Conservation (phyloP, 2,329 filamentous ascomycete species). For the Calonectria fujianensis region DNA sequence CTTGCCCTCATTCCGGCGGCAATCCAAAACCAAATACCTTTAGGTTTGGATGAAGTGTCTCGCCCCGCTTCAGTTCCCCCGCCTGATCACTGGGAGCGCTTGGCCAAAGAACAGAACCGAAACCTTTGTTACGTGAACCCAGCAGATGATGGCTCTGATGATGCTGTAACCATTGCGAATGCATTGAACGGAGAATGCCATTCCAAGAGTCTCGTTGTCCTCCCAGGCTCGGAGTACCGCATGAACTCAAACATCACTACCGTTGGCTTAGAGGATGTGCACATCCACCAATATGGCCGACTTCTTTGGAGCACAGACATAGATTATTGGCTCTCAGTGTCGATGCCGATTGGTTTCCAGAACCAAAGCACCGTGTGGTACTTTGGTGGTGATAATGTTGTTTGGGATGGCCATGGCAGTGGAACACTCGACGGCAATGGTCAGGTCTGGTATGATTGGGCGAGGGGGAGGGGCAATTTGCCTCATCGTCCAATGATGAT, state of each 20-base stretch:
- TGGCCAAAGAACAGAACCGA: conserved; percentile 17
- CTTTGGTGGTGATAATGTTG: conserved; percentile 72
- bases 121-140: conserved; percentile 23
- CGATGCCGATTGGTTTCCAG: conserved; percentile 71
- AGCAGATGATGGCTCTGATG: conserved; percentile 10
- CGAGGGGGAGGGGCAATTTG: conserved; percentile 65
- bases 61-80: conserved; percentile 8
- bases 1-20: conserved; percentile 1
- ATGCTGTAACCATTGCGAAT: conserved; percentile 20
- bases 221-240: conserved; percentile 14
- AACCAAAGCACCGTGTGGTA: conserved; percentile 74
- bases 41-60: not conserved
- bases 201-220: conserved; percentile 20
- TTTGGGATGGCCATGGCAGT: conserved; percentile 68
- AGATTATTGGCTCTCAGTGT: conserved; percentile 71
- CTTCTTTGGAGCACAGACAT: conserved; percentile 63
- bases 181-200: conserved; percentile 23
- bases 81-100: conserved; percentile 13
- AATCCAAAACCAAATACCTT: conserved; percentile 4
- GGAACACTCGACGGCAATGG: conserved; percentile 77
- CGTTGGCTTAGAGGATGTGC: conserved; percentile 6
- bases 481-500: conserved; percentile 72
- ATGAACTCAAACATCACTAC: conserved; percentile 31
- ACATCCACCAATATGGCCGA: conserved; percentile 30
- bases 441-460: conserved; percentile 75